Evolutionary conservation across 2,329 filamentous ascomycete species (phyloP), one percentile per base, ranked within the genome.

Genomic region (Chrysoporthe austroafricana): DNA sequence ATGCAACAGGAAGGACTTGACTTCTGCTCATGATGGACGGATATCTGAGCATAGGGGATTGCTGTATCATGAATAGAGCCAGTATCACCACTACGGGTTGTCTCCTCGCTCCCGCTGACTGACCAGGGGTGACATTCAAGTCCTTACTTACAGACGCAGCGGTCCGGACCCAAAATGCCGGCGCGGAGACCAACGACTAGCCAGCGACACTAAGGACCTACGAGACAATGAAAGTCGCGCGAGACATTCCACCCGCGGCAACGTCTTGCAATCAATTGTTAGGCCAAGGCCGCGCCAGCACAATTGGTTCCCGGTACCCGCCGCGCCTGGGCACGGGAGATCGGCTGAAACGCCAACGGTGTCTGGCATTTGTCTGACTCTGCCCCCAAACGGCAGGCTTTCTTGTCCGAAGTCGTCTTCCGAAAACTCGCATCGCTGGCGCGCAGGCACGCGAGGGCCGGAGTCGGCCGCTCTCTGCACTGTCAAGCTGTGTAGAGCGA

Each of bases 271-370:
- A 26, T 26, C 46, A 48, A 5, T 39, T 6, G 36, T 39, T 39
- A 39, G 36, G 36, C 36, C 36, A 39, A 54, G 8, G 9, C 50
- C 26, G 11, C 6, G 4, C 13, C 44, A 46, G 4, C 18, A 18
- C 44, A 46, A 36, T 18, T 13, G 13, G 21, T 26, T 54, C 14
- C 21, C 21, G 21, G 21, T 54, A 21, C 50, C 11, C 26, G n/a
- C n/a, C 11, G 50, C 50, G 13, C 6, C 34, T 21, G 4, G 16
- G 34, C 11, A 36, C 61, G 18, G 61, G 61, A 63, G 34, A 63
- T 56, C 48, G 61, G 48, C 32, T 63, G 61, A 63, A 63, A 63
- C 61, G 34, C 36, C 16, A n/a, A 21, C 21, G 34, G 46, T 43
- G 61, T 63, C 34, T 36, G 18, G 50, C 48, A 16, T 54, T 21